Conservation (phyloP, 2,329 filamentous ascomycete genomes). For the Neofusicoccum ribis region DNA sequence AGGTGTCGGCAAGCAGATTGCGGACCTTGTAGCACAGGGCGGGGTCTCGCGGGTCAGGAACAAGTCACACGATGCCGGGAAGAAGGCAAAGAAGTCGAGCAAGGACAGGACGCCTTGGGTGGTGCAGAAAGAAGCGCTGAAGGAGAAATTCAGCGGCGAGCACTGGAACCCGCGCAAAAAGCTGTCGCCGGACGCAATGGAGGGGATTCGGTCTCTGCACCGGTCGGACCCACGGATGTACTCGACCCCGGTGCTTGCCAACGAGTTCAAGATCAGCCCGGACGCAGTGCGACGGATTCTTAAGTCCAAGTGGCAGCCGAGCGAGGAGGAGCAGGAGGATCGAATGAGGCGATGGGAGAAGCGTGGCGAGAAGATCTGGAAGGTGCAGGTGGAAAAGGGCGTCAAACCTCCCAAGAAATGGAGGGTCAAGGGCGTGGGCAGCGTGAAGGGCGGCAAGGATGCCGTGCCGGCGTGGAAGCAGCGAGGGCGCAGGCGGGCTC, state of each 20-base stretch:
- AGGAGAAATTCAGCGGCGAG: slow-evolving; percentile 73
- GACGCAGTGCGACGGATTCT: slow-evolving; percentile 88
- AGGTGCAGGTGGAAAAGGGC: slow-evolving; percentile 50
- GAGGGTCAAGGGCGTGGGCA: slow-evolving; percentile 46
- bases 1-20: no score
- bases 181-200: slow-evolving; percentile 86
- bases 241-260: slow-evolving; percentile 70
- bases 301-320: slow-evolving; percentile 72
- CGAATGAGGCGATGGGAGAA: slow-evolving; percentile 49
- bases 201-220: slow-evolving; percentile 85
- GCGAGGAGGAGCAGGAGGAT: slow-evolving; percentile 46
- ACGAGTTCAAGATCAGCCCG: slow-evolving; percentile 80
- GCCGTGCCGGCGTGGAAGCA: background rate
- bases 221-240: slow-evolving; percentile 74
- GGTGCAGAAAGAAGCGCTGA: slow-evolving; percentile 71
- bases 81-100: background rate
- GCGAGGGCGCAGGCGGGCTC: background rate
- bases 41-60: no score
- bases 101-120: slow-evolving; percentile 61
- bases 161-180: slow-evolving; percentile 82
- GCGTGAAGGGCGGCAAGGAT: background rate
- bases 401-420: slow-evolving; percentile 58
- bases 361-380: slow-evolving; percentile 51
- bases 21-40: no score
- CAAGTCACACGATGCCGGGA: background rate